phyloP scores from a whole-genome alignment of 176 grass and related monocot genomes.

The Carex scoparia region DNA sequence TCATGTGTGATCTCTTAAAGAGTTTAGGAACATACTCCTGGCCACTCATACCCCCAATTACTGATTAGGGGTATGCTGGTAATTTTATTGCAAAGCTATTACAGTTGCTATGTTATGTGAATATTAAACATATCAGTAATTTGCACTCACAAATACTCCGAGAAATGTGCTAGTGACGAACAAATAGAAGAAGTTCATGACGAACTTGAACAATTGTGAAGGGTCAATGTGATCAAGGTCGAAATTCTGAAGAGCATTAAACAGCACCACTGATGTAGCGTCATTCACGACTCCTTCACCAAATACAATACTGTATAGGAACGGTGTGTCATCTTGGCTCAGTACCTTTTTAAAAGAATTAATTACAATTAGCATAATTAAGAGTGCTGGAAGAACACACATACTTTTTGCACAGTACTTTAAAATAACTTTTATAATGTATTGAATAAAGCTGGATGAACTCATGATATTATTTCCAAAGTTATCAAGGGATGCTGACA shows the following conservation, averaged over 20 bases:
- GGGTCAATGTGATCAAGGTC: constrained; percentile 65
- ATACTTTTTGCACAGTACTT: not conserved
- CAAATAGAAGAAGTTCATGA: constrained; percentile 67
- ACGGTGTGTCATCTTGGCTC: constrained; percentile 92
- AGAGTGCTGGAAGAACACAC: not conserved
- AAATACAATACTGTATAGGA: constrained; percentile 91
- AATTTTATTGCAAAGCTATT: not conserved
- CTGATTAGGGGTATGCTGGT: not conserved
- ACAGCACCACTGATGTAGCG: constrained; percentile 92
- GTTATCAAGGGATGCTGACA: not conserved
- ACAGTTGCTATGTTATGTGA: not conserved
- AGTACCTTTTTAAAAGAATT: constrained; percentile 55
- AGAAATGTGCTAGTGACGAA: constrained; percentile 87
- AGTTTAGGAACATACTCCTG: too few species aligned
- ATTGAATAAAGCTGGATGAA: not conserved
- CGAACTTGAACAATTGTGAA: constrained; percentile 49
- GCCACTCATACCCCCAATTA: not conserved
- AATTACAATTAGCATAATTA: constrained; percentile 20
- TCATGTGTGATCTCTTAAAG: not conserved
- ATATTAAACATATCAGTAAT: not conserved
- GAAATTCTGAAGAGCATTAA: constrained; percentile 90
- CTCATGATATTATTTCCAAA: not conserved
- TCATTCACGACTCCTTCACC: constrained; percentile 98
- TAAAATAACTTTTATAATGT: not conserved
- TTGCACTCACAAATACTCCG: constrained; percentile 79